Conservation (phyloP, 1,139 yeast species). For the Debaryomyces sp. region DNA sequence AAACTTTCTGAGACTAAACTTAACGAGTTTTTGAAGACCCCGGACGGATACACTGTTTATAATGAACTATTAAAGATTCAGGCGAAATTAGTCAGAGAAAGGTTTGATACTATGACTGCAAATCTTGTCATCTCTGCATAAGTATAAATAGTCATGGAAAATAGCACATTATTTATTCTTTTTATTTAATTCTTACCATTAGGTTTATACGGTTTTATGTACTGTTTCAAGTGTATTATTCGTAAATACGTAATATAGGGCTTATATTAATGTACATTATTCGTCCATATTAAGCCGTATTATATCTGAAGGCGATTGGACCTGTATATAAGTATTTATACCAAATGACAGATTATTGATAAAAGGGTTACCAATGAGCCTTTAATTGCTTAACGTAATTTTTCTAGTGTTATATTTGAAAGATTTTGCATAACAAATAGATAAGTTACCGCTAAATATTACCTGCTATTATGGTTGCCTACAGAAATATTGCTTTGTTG, state of each 20-base stretch:
- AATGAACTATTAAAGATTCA: slow-evolving; percentile 70
- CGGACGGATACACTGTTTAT: slow-evolving; percentile 55
- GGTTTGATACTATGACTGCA: slow-evolving; percentile 74
- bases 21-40: slow-evolving; percentile 41
- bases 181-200: neutral
- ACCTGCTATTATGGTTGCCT: slow-evolving; percentile 29
- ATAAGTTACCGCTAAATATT: neutral
- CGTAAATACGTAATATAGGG: neutral
- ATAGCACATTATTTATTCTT: neutral
- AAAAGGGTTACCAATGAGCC: neutral
- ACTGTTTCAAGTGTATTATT: neutral
- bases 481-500: slow-evolving; percentile 23
- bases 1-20: slow-evolving; percentile 54
- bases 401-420: neutral
- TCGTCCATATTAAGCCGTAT: neutral
- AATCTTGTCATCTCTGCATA: slow-evolving; percentile 61
- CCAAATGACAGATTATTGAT: neutral
- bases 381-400: neutral
- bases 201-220: neutral
- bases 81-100: slow-evolving; percentile 65
- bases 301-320: neutral
- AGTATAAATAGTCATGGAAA: neutral
- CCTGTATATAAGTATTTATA: neutral
- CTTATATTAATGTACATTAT: neutral
- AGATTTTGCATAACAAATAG: neutral